Conservation (phyloP, 1,284 basidiomycete genomes). For the Pyrrhoderma lamaoense region DNA sequence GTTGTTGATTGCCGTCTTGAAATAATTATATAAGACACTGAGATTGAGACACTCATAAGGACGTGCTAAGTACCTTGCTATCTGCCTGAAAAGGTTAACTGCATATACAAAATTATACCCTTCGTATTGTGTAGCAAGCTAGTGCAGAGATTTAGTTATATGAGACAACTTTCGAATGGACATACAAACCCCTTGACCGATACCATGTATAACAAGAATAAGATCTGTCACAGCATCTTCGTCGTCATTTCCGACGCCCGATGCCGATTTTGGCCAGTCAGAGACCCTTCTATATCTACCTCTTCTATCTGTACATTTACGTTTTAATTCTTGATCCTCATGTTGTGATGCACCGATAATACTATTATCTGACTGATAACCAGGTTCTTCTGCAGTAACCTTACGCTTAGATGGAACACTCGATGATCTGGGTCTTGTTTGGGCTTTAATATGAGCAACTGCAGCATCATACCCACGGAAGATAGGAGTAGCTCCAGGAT, state of each 20-base stretch:
- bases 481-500: slow-evolving; percentile 26
- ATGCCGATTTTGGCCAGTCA: background rate
- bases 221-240: slow-evolving; percentile 36
- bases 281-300: background rate
- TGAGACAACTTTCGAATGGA: background rate
- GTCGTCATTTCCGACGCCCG: slow-evolving; percentile 17
- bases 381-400: slow-evolving; percentile 6
- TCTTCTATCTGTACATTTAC: background rate
- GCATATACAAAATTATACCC: slow-evolving; percentile 42
- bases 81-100: slow-evolving; percentile 36
- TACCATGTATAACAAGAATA: slow-evolving; percentile 40
- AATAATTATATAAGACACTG: background rate
- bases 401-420: slow-evolving; percentile 13
- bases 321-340: slow-evolving; percentile 10
- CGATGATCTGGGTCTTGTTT: slow-evolving; percentile 6
- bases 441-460: slow-evolving; percentile 7
- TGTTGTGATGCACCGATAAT: background rate
- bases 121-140: slow-evolving; percentile 38
- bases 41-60: too few relatives aligned
- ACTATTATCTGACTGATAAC: slow-evolving; percentile 7
- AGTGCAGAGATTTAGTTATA: background rate
- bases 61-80: slow-evolving; percentile 26
- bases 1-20: slow-evolving; percentile 32
- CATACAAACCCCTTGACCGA: slow-evolving; percentile 29
- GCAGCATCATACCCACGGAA: slow-evolving; percentile 38